phyloP scores from a whole-genome alignment of 257 asterid species.

The Penstemon davidsonii region DNA sequence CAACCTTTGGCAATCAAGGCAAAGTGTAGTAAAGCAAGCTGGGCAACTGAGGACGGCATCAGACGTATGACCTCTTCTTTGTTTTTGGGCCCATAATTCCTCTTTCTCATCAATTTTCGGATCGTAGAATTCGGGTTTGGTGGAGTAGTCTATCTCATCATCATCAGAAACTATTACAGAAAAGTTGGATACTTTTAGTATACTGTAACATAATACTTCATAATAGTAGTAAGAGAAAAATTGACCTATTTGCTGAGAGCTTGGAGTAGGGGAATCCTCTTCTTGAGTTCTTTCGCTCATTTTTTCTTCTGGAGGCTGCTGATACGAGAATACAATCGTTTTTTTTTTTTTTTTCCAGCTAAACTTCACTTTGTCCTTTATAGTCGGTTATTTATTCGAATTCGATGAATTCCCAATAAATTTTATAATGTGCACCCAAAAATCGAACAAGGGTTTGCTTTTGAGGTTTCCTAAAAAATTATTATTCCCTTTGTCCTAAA shows the following conservation, averaged over 20 bases:
- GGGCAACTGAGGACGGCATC: constrained; percentile 95
- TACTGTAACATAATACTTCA: neutral
- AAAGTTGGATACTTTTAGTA: neutral
- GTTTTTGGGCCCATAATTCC: constrained; percentile 75
- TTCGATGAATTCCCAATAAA: no score
- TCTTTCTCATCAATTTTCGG: constrained; percentile 67
- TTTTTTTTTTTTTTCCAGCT: no score
- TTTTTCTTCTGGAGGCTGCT: no score
- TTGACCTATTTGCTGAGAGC: constrained; percentile 41
- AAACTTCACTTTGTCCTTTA: no score
- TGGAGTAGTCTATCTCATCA: constrained; percentile 85
- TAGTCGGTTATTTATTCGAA: no score
- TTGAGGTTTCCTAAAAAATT: no score
- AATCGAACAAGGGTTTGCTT: no score
- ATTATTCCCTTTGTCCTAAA: no score
- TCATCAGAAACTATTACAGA: constrained; percentile 68
- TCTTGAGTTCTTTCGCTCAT: constrained; percentile 22
- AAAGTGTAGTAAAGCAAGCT: constrained; percentile 93
- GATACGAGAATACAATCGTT: no score
- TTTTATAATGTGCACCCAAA: no score
- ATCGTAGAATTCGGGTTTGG: constrained; percentile 81
- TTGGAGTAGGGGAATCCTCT: constrained; percentile 29
- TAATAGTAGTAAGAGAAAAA: neutral
- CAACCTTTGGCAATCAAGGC: constrained; percentile 87
- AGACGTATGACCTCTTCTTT: constrained; percentile 59